Evolutionary conservation across 768 basidiomycete species (phyloP).

Genomic region (Boletus barrowsii): DNA sequence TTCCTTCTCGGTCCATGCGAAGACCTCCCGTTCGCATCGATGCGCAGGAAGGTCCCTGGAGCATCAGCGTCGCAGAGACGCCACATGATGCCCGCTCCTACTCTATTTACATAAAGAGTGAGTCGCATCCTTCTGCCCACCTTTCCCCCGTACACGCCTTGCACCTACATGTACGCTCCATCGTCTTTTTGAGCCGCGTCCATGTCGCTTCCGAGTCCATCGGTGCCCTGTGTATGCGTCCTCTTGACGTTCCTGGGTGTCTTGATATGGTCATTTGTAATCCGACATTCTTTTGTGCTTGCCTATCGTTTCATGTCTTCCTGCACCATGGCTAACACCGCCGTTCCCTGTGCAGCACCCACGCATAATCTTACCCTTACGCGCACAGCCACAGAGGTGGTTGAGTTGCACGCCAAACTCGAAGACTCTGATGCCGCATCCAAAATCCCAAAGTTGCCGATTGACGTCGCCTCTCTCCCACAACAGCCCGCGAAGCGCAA

Average conservation of each 20-base stretch:
- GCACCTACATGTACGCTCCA: constrained; percentile 15
- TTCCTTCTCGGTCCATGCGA: constrained; percentile 39
- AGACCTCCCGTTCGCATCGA: constrained; percentile 62
- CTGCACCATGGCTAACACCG: constrained; percentile 28
- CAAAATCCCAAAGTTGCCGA: constrained; percentile 59
- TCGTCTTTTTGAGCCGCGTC: constrained; percentile 19
- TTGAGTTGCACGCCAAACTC: constrained; percentile 81
- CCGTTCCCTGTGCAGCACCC: constrained; percentile 53
- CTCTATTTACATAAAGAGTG: constrained; percentile 89
- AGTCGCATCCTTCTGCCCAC: constrained; percentile 34
- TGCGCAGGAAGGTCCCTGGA: constrained; percentile 80
- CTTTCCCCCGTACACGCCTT: constrained; percentile 16
- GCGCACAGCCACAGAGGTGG: constrained; percentile 69
- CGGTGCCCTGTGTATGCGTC: constrained; percentile 21
- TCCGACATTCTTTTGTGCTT: constrained; percentile 11
- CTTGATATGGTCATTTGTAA: constrained; percentile 11
- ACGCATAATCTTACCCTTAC: constrained; percentile 88
- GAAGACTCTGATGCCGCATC: constrained; percentile 56
- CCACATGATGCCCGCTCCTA: constrained; percentile 68
- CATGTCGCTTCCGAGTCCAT: constrained; percentile 26
- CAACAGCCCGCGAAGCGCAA: constrained; percentile 62
- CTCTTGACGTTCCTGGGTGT: constrained; percentile 16
- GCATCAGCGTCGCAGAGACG: constrained; percentile 83
- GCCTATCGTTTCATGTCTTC: constrained; percentile 15
- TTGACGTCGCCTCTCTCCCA: constrained; percentile 54